A percentile compares a stretch with the other conserved stretches of the same genome.
These are phyloP conservation scores for Hymenotorrendiella dingleyae DNA, from an alignment of 2,329 filamentous ascomycete genomes.

Conservation along the genomic window DNA sequence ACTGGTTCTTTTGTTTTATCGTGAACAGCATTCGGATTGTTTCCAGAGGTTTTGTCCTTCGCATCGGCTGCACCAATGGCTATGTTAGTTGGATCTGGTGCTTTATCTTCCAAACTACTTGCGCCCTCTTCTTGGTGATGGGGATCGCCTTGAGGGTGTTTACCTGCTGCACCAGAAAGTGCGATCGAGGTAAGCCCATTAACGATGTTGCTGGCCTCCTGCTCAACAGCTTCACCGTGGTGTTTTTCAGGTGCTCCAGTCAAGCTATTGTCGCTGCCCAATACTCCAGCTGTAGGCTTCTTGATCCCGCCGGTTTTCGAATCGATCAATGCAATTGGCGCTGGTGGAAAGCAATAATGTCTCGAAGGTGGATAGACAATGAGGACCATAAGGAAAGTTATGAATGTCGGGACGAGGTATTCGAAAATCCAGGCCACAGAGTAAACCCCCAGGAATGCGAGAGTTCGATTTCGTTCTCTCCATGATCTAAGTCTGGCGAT, in stretches of 20 bases:
- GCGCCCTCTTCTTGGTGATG: constrained; percentile 11
- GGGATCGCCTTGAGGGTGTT: constrained; percentile 14
- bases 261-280: constrained; percentile 16
- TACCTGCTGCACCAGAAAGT: constrained; percentile 12
- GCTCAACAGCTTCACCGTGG: constrained; percentile 17
- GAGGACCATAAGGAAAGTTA: constrained; percentile 13
- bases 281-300: constrained; percentile 14
- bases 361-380: constrained; percentile 11
- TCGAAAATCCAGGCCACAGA: constrained; percentile 15
- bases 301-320: constrained; percentile 15
- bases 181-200: constrained; percentile 10
- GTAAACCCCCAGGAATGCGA: constrained; percentile 16
- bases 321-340: constrained; percentile 16
- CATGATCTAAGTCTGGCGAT: constrained; percentile 18
- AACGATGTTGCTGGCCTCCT: constrained; percentile 20
- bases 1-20: constrained; percentile 19
- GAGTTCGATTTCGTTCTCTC: constrained; percentile 16
- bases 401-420: constrained; percentile 15
- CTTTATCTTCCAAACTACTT: constrained; percentile 13
- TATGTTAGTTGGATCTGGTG: constrained; percentile 13
- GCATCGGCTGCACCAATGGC: constrained; percentile 13
- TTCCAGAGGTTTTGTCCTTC: constrained; percentile 5
- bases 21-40: constrained; percentile 10
- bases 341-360: constrained; percentile 13
- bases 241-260: constrained; percentile 21